A percentile compares a stretch with the other conserved stretches of the same genome.
Conservation (phyloP, 352 stramenopile species). For the Thalassiosira ordinaria region DNA sequence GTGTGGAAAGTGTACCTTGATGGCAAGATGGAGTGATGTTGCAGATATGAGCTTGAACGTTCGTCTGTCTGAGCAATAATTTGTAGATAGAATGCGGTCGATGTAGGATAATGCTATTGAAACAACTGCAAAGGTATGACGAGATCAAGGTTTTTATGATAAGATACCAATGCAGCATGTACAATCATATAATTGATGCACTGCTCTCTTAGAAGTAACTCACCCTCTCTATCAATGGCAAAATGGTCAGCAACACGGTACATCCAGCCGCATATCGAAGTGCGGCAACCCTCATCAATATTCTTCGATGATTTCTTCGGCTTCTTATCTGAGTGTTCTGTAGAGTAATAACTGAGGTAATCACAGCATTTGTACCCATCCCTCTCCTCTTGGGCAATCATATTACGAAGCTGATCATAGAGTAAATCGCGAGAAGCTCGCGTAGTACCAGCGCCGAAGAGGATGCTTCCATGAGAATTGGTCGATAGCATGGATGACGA, state of each 20-base stretch:
- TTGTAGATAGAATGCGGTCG: constrained; percentile 41
- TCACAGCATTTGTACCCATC: constrained; percentile 62
- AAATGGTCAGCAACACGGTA: constrained; percentile 79
- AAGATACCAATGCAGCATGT: background rate
- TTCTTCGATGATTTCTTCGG: constrained; percentile 25
- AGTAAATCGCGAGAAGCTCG: constrained; percentile 21
- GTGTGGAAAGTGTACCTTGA: constrained; percentile 50
- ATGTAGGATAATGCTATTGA: constrained; percentile 51
- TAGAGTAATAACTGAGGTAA: constrained; percentile 54
- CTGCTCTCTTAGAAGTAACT: too few relatives aligned
- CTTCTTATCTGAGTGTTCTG: constrained; percentile 7
- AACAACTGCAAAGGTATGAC: constrained; percentile 26
- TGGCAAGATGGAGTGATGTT: constrained; percentile 48
- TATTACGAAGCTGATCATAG: constrained; percentile 39
- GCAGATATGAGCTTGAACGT: constrained; percentile 52
- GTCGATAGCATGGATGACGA: background rate
- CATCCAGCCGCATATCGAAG: constrained; percentile 78
- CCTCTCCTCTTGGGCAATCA: constrained; percentile 59
- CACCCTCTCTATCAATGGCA: constrained; percentile 59
- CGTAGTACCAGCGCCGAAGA: background rate
- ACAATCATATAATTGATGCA: too few relatives aligned
- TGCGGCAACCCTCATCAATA: constrained; percentile 62
- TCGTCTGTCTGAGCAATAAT: constrained; percentile 34
- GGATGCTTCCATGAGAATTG: constrained; percentile 4
- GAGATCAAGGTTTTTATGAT: background rate